These are phyloP conservation scores for Aspergillus costaricaensis DNA, from an alignment of 2,329 filamentous ascomycete genomes.

Conservation along the genomic window DNA sequence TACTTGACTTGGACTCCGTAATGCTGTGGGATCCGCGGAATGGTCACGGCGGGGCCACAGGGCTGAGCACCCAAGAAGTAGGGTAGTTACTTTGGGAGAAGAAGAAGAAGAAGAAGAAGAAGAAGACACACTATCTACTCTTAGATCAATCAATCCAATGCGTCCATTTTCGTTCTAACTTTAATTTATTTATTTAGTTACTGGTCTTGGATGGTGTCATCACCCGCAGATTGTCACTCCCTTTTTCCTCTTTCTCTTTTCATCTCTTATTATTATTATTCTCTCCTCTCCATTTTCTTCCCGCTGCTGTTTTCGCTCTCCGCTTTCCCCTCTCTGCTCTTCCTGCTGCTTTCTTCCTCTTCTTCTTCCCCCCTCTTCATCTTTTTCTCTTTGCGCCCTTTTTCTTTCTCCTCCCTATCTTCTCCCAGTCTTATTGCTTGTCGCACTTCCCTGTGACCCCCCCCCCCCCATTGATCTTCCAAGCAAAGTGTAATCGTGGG, in stretches of 20 bases:
- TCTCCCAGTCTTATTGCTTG: not conserved
- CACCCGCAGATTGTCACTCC: not conserved
- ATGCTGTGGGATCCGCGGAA: not conserved
- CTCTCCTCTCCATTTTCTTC: slow-evolving; percentile 1
- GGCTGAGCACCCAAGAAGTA: slow-evolving; percentile 13
- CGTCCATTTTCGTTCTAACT: not conserved
- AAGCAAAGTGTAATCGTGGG: not conserved
- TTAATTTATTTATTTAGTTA: not conserved
- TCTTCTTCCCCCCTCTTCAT: not conserved
- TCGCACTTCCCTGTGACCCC: not conserved
- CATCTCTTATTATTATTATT: not conserved
- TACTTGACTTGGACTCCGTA: no score
- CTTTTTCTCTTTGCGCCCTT: not conserved
- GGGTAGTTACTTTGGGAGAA: not conserved
- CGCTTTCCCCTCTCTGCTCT: not conserved
- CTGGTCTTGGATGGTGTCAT: not conserved
- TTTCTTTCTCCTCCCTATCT: not conserved
- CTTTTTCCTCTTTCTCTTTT: not conserved
- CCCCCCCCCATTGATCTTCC: not conserved
- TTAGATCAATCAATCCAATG: no score
- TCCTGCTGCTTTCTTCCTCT: not conserved
- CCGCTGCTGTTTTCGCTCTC: not conserved
- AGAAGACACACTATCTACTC: no score
- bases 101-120: not conserved
- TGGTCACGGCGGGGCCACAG: slow-evolving; percentile 15